A percentile compares a stretch with the other conserved stretches of the same genome.
These are phyloP conservation scores for Coix lacrymajobi DNA, from an alignment of 176 grass and related monocot genomes.

Conservation along the genomic window DNA sequence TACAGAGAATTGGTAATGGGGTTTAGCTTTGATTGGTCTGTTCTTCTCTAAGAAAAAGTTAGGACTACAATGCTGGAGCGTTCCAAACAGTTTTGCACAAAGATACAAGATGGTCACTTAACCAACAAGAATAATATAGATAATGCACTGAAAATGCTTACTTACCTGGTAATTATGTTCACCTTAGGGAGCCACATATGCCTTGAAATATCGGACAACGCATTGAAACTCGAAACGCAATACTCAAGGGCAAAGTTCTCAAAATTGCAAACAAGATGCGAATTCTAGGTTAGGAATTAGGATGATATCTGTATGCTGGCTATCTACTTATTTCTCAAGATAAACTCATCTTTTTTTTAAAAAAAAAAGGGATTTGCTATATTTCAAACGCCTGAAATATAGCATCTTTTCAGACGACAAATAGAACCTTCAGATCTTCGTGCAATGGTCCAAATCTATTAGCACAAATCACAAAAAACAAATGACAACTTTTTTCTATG, in stretches of 20 bases:
- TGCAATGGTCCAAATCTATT: too few species aligned
- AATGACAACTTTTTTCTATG: too few species aligned
- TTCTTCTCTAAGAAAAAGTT: not conserved
- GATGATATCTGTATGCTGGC: not conserved
- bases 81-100: not conserved
- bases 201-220: not conserved
- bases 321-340: not conserved
- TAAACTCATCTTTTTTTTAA: too few species aligned
- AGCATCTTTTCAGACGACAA: too few species aligned
- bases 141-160: not conserved
- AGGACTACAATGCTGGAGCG: not conserved
- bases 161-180: not conserved
- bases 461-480: too few species aligned
- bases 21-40: not conserved
- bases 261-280: not conserved
- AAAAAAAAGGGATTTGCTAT: too few species aligned
- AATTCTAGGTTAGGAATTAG: not conserved
- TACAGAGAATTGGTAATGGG: not conserved
- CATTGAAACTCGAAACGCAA: not conserved
- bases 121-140: not conserved
- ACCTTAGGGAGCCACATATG: too few species aligned
- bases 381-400: too few species aligned
- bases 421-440: too few species aligned
- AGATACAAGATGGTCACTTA: not conserved
- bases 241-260: not conserved